Evolutionary conservation across 2,329 filamentous ascomycete species (phyloP), one percentile per base, ranked within the genome.

Genomic region (Rachicladosporium sp.): DNA sequence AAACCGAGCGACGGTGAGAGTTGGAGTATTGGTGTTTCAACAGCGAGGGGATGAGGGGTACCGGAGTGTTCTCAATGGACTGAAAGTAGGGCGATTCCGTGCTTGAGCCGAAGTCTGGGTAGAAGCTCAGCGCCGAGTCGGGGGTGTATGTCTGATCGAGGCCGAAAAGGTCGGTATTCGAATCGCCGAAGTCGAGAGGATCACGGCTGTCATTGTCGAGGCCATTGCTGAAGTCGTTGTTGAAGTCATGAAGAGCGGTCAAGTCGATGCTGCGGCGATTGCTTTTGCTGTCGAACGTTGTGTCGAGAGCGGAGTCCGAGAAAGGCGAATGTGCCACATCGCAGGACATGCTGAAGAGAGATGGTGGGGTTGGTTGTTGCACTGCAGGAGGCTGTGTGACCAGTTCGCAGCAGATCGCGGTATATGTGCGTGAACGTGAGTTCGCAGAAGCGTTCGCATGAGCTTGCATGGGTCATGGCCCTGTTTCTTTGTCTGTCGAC

Each of bases 381-480:
- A 21, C 23, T 12, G 42, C 31, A 13, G 31, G 27, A 40, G 36
- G 36, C 34, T 33, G 48, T 47, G 45, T 41, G 31, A 47, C 46
- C 42, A 45, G 34, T 27, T 36, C 15, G 15, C 32, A 27, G 29
- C 43, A 36, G 27, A 35, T 35, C 21, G 30, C 36, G 39, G 38
- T 46, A 47, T 43, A 42, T 12, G 29, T 37, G 40, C 35, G 36
- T 40, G 46, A 47, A 48, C 43, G 36, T 36, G 31, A 38, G 50
- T 50, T 52, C 50, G 50, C 48, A 50, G 45, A 41, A 43, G 35
- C 38, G 41, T 46, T 46, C 43, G 46, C 43, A 45, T 41, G 34
- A 3, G 7, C 15, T 19, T 19, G 15, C 15, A 19, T 19, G 15
- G 15, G 15, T 19, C 15, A 19, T 19, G 15, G 3, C 15, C 15